These are phyloP conservation scores for Eucalyptus coolabah DNA, from an alignment of 345 rosid genomes.

Conservation along the genomic window DNA sequence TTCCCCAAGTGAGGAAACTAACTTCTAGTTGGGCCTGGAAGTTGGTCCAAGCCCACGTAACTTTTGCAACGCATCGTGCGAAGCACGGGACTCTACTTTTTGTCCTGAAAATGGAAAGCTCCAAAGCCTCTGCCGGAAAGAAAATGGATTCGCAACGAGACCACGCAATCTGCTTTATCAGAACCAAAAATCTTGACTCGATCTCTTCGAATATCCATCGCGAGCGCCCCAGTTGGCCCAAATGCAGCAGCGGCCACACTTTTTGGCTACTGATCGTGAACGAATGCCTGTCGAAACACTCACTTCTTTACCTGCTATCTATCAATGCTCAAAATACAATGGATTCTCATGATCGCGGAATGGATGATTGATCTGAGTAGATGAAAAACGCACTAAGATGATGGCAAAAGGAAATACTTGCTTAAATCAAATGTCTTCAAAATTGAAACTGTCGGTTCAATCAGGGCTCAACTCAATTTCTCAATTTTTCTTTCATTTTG, in stretches of 20 bases:
- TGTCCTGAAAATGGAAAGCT: not conserved
- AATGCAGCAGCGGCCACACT: not conserved
- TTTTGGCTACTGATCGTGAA: too few species aligned
- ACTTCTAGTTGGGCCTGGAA: not conserved
- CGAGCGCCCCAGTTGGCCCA: not conserved
- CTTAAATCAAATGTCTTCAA: not conserved
- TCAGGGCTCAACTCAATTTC: not conserved
- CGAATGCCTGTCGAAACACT: not conserved
- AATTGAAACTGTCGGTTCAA: not conserved
- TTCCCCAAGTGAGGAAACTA: not conserved
- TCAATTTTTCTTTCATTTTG: not conserved
- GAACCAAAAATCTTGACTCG: not conserved
- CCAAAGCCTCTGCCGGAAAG: not conserved
- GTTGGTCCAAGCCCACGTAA: not conserved
- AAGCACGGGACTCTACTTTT: not conserved
- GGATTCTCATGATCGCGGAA: not conserved
- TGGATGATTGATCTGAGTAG: not conserved
- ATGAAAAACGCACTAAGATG: not conserved
- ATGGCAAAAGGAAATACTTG: not conserved
- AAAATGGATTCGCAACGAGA: not conserved
- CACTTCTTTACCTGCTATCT: not conserved
- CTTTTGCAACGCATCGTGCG: not conserved
- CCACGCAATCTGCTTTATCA: not conserved
- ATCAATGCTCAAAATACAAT: not conserved
- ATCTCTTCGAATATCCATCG: not conserved